Percentiles rank a stretch among this genome's conserved stretches.
phyloP scores from a whole-genome alignment of 2,329 filamentous ascomycete species.

The Aureobasidium pullulans region DNA sequence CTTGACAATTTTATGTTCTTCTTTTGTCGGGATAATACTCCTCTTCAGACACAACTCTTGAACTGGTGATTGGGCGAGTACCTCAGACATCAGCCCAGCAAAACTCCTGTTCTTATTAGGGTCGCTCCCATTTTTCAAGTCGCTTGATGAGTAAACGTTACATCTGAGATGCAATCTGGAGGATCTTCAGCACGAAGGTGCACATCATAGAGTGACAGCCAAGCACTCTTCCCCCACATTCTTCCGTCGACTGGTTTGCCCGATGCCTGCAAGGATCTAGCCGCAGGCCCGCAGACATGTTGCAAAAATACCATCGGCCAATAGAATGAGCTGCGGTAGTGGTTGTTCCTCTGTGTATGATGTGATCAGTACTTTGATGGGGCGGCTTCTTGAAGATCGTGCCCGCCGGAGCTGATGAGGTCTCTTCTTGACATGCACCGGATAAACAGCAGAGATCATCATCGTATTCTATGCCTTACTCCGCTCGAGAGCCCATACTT shows the following conservation, averaged over 20 bases:
- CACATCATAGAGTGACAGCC: not conserved
- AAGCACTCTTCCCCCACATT: slow-evolving; percentile 3
- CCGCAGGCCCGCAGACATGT: too few relatives aligned
- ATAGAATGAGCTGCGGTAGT: not conserved
- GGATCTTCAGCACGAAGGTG: not conserved
- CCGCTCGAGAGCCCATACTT: not conserved
- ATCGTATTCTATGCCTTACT: not conserved
- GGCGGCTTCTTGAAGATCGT: not conserved
- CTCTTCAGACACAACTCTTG: too few relatives aligned
- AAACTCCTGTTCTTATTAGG: too few relatives aligned
- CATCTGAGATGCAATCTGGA: not conserved
- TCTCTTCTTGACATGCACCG: not conserved
- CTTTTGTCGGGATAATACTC: not conserved
- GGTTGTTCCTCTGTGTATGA: not conserved
- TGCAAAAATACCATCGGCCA: not conserved
- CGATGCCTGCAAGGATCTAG: not conserved
- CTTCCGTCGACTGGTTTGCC: not conserved
- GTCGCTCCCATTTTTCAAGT: too few relatives aligned
- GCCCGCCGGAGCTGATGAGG: not conserved
- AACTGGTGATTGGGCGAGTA: too few relatives aligned
- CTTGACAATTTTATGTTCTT: not conserved
- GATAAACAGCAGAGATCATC: not conserved
- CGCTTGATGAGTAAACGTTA: too few relatives aligned
- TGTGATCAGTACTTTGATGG: not conserved
- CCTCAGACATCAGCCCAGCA: too few relatives aligned